Base-by-base conservation (phyloP, 164 flowering plant species). In the Liquidambar formosana region DNA sequence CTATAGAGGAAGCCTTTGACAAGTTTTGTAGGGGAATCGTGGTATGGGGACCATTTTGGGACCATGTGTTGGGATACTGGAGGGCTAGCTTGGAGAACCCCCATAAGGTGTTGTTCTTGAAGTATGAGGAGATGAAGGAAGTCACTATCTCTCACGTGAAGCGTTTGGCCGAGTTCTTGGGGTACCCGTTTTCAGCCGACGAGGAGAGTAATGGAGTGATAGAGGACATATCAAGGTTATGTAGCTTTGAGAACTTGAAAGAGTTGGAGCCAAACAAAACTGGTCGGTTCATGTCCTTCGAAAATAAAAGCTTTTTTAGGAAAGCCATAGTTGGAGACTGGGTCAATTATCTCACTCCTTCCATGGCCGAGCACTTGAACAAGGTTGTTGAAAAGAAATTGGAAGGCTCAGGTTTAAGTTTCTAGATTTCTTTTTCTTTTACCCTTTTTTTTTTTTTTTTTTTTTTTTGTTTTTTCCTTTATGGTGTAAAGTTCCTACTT, bases 41-140 rank as follows among this genome's bases (percentile, higher is more conserved):
- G 3, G 1, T 18, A 2, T 18, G 8, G 10, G 63, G 63, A 8
- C 63, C 63, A 23, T 61, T 61, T 2, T 61, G 63, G 63, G 47
- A 61, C 18, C 63, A 61, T 38, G 63, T 41, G 1, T n/a, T 61
- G 45, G 63, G 63, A 9, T 61, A 61, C 47, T 61, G 47, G 46
- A 61, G n/a, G 14, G 47, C 45, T 4, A 61, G 63, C 18, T n/a
- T 61, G 47, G 46, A 61, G 21, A 2, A n/a, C 3, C 63, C 63
- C 5, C 12, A 38, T 2, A 61, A 19, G 23, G 22, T 61, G 1
- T 16, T 61, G 45, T 33, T 61, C 23, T 38, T 61, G 12, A 33
- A 61, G 9, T 61, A 61, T 15, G 63, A 61, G 15, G 63, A 61
- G 2, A 8, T 61, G 23, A 28, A 28, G 63, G 22, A 1, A 18